A percentile compares a stretch with the other conserved stretches of the same genome.
Conservation (phyloP, 73 alveolate genomes). For the Diophrys sp. region DNA sequence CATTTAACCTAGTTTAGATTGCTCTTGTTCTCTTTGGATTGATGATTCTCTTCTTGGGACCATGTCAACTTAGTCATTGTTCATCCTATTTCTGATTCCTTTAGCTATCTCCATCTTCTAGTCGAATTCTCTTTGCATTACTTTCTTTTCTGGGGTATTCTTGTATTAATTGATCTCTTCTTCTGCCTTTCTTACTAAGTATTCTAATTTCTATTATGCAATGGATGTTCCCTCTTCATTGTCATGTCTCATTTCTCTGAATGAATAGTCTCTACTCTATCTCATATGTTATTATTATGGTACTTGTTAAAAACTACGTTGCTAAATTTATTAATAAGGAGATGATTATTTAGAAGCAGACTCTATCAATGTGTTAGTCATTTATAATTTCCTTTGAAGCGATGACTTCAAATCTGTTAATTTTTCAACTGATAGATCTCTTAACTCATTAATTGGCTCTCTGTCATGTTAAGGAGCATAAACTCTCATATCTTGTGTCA, state of each 20-base stretch:
- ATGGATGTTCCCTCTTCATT: neutral
- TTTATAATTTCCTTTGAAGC: neutral
- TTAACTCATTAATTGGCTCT: neutral
- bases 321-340: too few relatives aligned
- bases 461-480: too few relatives aligned
- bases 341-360: too few relatives aligned
- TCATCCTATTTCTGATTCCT: neutral
- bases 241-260: neutral
- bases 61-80: neutral
- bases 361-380: neutral
- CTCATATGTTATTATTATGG: too few relatives aligned
- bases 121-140: neutral
- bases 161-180: constrained; percentile 6
- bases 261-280: too few relatives aligned
- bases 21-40: neutral
- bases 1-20: neutral
- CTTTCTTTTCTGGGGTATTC: neutral
- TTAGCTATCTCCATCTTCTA: constrained; percentile 1
- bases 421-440: neutral
- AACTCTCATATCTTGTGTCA: neutral
- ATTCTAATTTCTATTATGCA: neutral
- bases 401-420: neutral
- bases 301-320: too few relatives aligned
- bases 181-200: constrained; percentile 12
- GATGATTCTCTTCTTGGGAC: constrained; percentile 3